Percentiles rank a stretch among this genome's conserved stretches.
These are phyloP conservation scores for Cymbopogon flexuosus DNA, from an alignment of 202 grass and related monocot genomes.

Conservation along the genomic window DNA sequence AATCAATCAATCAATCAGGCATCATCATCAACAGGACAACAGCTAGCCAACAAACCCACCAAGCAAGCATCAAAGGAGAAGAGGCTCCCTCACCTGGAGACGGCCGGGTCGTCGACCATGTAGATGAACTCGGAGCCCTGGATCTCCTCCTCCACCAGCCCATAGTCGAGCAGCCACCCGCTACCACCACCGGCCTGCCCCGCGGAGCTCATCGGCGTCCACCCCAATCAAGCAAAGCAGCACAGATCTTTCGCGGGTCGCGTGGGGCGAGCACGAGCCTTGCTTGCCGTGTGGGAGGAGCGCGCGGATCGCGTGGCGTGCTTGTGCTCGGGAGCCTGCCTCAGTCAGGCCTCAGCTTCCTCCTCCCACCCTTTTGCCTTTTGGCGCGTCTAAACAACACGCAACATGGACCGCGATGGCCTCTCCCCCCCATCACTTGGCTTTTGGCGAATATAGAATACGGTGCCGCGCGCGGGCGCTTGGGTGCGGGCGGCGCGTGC, in stretches of 20 bases:
- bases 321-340: neutral
- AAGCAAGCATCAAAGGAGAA: neutral
- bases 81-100: conserved; percentile 53
- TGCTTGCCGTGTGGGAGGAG: neutral
- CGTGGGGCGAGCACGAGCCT: conserved; percentile 47
- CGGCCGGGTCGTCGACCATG: conserved; percentile 62
- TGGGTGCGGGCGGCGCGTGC: neutral
- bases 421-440: neutral
- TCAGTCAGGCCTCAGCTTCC: neutral
- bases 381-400: conserved; percentile 39
- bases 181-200: conserved; percentile 40
- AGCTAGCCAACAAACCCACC: neutral
- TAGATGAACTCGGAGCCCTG: conserved; percentile 71
- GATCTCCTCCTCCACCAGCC: conserved; percentile 61
- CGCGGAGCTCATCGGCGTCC: conserved; percentile 42
- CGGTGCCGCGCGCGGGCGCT: neutral
- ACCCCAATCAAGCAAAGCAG: neutral
- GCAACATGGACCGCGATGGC: neutral
- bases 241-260: conserved; percentile 30
- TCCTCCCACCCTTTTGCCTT: neutral
- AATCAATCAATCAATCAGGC: neutral
- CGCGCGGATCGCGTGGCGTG: conserved; percentile 10
- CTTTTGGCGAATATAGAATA: conserved; percentile 29
- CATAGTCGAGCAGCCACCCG: conserved; percentile 85
- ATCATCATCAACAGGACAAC: conserved; percentile 6